Evolutionary conservation across 495 filamentous ascomycete species (phyloP), one percentile per base, ranked within the genome.

Genomic region (Lichina pygmaea): DNA sequence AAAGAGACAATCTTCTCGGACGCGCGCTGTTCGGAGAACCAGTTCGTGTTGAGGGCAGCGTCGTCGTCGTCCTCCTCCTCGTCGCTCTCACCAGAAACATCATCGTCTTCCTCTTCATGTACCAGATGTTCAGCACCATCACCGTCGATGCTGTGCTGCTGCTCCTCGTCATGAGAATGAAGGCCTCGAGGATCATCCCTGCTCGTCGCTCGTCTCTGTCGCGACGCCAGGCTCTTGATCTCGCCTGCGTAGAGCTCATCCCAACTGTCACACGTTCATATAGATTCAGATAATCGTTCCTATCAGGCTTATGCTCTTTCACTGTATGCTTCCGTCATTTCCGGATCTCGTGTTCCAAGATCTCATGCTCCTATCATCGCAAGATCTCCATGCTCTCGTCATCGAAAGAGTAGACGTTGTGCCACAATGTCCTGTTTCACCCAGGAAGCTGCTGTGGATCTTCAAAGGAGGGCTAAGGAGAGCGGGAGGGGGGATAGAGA

Each of bases 21-120:
- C 53, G 78, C 78, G 49, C 67, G 62, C 10, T 73, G 71, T 60
- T 82, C 78, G 60, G 70, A 66, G 66, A 83, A 83, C 78, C 78
- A 83, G 48, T 78, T 69, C 11, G 75, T 76, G 36, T 78, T 39
- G 36, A 15, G 13, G 36, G 11, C 36, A 3, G 2, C 36, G 36
- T 39, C 36, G 11, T 39, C 36, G 13, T 39, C 36, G 11, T 39
- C 78, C 46, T 67, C 69, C 62, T 81, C 75, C 34, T 59, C 42
- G 2, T 39, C 36, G 36, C 11, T 39, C 36, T 39, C 36, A 11
- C 36, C 2, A 24, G 24, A 24, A 24, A 24, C 24, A 24, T 24
- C 4, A 24, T 24, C 24, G 24, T 24, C 24, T 4, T 24, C 24
- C 2, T 24, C 24, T 24, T 24, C 24, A 24, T 24, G 24, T 24